Base-by-base conservation (phyloP, 768 basidiomycete species). In the Boletus insuetus region DNA sequence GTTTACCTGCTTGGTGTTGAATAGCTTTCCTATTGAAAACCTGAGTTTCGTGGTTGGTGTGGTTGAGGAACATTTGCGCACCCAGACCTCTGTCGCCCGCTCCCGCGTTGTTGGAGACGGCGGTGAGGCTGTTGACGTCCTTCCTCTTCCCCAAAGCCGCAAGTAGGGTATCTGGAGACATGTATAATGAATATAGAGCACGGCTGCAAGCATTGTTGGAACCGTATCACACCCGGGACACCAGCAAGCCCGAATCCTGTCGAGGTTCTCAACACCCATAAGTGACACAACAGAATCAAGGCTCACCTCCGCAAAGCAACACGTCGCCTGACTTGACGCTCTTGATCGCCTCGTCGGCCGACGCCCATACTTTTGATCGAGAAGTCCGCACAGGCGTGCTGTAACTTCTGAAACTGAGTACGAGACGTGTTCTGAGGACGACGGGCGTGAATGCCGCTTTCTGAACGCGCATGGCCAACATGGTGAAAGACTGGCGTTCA, bases 181-280 rank as follows among this genome's bases (percentile, higher is more conserved):
- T 7, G 10, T 9, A 17, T 4, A 11, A 20, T 63, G 49, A 55
- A 32, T 44, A 35, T 46, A 50, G 0, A 16, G 20, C 10, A 37
- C 14, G 13, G 29, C 14, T 13, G 12, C 29, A n/a, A 20, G 4
- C 17, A 22, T 17, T 31, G 35, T 38, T 13, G 3, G 29, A 16
- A 42, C 44, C 1, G 17, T 17, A 17, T n/a, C 75, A 40, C 43
- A 91, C 90, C 88, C 64, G 94, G 92, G 44, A 93, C 88, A 31
- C 94, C 94, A 61, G 91, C 90, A 49, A 91, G 75, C 43, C 94
- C 94, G 64, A 97, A 97, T 26, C 94, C 93, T 93, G 63, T 16
- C 39, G 39, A 62, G 31, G 43, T 32, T 38, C 17, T 49, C 47
- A 47, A 8, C 38, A 42, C 51, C 12, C 20, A 53, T 41, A 17